Conservation (phyloP, 108 stramenopile genomes). For the Chaetoceros tenuissimus region DNA sequence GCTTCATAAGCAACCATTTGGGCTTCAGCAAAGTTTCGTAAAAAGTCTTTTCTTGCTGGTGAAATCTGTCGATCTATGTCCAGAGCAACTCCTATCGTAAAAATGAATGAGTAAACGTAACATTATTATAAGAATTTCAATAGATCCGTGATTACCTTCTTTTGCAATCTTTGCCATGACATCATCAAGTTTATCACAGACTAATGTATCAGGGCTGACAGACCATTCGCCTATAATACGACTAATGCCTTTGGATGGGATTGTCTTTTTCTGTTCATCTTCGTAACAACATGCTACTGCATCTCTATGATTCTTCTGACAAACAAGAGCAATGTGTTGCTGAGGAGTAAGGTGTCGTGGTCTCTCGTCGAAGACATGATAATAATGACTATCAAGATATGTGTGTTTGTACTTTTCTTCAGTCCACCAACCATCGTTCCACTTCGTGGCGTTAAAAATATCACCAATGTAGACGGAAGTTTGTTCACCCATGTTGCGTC, state of each 20-base stretch:
- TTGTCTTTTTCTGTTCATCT: slow-evolving; percentile 3
- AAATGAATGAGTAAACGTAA: not conserved
- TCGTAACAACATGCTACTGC: slow-evolving; percentile 43
- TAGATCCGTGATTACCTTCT: not conserved
- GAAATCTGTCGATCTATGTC: slow-evolving; percentile 31
- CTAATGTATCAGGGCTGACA: slow-evolving; percentile 40
- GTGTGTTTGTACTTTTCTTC: slow-evolving; percentile 19
- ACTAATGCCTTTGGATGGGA: slow-evolving; percentile 27
- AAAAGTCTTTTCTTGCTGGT: slow-evolving; percentile 27
- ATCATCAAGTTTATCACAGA: slow-evolving; percentile 22
- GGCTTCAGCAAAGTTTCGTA: slow-evolving; percentile 52
- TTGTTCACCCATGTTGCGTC: slow-evolving; percentile 21
- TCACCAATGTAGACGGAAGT: slow-evolving; percentile 48
- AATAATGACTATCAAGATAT: slow-evolving; percentile 56
- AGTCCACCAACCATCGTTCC: slow-evolving; percentile 48
- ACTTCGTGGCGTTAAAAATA: slow-evolving; percentile 31
- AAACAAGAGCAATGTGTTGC: slow-evolving; percentile 64
- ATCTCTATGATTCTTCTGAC: slow-evolving; percentile 23
- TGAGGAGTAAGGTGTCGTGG: slow-evolving; percentile 26
- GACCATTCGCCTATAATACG: slow-evolving; percentile 70
- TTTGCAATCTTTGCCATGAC: slow-evolving; percentile 43
- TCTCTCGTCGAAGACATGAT: slow-evolving; percentile 22
- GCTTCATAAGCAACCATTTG: slow-evolving; percentile 68
- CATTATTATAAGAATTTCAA: not conserved
- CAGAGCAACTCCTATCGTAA: slow-evolving; percentile 11